phyloP scores from a whole-genome alignment of 2,329 filamentous ascomycete genomes.

The Botryotinia calthae region DNA sequence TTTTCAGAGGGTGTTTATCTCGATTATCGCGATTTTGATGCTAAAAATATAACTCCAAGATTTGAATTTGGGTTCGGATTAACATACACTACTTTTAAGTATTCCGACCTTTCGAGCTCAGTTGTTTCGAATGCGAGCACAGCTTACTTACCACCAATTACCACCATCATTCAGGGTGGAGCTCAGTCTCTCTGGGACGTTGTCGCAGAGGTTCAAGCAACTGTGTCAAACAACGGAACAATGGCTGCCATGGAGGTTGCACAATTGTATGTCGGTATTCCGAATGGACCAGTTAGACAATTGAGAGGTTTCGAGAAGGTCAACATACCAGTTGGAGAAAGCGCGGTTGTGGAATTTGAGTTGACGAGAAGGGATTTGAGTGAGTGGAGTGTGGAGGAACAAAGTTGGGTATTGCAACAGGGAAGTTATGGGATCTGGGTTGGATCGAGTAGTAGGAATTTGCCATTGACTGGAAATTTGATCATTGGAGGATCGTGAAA shows the following conservation, averaged over 20 bases:
- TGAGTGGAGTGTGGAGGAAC: constrained; percentile 58
- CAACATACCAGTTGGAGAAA: constrained; percentile 46
- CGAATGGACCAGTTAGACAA: constrained; percentile 53
- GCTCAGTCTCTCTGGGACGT: constrained; percentile 55
- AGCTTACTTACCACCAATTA: not conserved
- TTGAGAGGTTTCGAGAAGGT: constrained; percentile 63
- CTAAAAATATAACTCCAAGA: not conserved
- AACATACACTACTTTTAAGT: not conserved
- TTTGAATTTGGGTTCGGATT: not conserved
- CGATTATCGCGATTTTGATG: not conserved
- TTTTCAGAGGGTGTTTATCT: not conserved
- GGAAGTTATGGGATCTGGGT: constrained; percentile 14
- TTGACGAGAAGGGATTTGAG: constrained; percentile 61
- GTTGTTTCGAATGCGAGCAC: not conserved
- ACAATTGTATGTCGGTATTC: constrained; percentile 34
- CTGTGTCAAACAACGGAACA: constrained; percentile 52
- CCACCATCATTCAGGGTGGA: constrained; percentile 43
- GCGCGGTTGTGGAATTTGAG: constrained; percentile 47
- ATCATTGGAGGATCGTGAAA: not conserved
- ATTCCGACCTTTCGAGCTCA: not conserved
- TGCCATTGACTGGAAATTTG: constrained; percentile 10
- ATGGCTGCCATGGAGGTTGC: constrained; percentile 35
- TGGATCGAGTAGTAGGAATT: constrained; percentile 14
- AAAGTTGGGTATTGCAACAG: constrained; percentile 50
- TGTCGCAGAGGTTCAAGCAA: constrained; percentile 48